Evolutionary conservation across 108 stramenopile genomes (phyloP).

Genomic region (Cyclotella choctawhatcheeana): DNA sequence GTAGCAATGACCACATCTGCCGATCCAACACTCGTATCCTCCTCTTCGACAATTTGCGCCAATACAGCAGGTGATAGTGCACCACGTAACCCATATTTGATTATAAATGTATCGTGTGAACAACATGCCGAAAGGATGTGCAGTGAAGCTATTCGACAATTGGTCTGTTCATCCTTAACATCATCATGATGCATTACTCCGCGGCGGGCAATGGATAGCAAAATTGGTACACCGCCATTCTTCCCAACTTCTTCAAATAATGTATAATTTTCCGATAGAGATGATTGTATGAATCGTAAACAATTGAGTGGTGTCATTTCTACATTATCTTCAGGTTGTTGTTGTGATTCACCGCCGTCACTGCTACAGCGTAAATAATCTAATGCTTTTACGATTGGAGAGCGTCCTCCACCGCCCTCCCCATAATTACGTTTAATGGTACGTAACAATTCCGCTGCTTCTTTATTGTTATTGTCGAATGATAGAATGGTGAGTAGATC

Average conservation of each 20-base stretch:
- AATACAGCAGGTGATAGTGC: constrained; percentile 26
- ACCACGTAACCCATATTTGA: constrained; percentile 32
- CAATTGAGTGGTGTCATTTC: constrained; percentile 30
- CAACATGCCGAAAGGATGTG: constrained; percentile 50
- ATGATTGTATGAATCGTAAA: constrained; percentile 55
- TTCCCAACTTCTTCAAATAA: constrained; percentile 77
- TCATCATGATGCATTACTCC: constrained; percentile 30
- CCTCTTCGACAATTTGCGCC: constrained; percentile 51
- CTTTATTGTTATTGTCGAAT: constrained; percentile 71
- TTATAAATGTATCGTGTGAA: constrained; percentile 44
- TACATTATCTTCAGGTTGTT: too few relatives aligned
- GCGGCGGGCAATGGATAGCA: constrained; percentile 47
- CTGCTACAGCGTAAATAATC: constrained; percentile 11
- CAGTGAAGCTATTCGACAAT: constrained; percentile 43
- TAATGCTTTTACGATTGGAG: constrained; percentile 54
- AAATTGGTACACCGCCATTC: constrained; percentile 58
- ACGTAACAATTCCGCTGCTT: constrained; percentile 64
- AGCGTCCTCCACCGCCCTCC: constrained; percentile 40
- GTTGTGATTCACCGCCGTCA: too few relatives aligned
- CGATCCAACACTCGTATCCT: constrained; percentile 40
- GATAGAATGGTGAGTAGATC: constrained; percentile 70
- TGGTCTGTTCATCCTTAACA: not conserved
- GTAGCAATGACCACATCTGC: constrained; percentile 54
- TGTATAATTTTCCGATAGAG: constrained; percentile 63
- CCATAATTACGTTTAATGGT: constrained; percentile 65